Evolutionary conservation across 306 rosid genomes (phyloP).

Genomic region (Mimosa pudica): DNA sequence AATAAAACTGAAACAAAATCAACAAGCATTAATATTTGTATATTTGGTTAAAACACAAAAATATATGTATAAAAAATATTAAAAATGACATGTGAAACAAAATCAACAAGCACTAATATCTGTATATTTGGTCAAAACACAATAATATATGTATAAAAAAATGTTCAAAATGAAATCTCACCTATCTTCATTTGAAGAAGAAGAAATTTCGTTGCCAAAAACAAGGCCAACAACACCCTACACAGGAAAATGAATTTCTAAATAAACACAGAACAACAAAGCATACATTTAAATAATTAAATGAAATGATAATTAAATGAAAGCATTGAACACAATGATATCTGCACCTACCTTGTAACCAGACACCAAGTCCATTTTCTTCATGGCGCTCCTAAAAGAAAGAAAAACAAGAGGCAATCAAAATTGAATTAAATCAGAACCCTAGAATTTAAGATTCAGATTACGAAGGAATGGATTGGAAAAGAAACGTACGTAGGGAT

Average conservation of each 20-base stretch:
- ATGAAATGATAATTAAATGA: not conserved
- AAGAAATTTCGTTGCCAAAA: conserved; percentile 80
- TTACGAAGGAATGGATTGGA: not conserved
- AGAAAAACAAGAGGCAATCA: not conserved
- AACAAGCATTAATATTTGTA: conserved; percentile 1
- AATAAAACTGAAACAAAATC: conserved; percentile 6
- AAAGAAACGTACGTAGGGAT: conserved; percentile 14
- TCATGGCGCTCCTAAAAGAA: conserved; percentile 40
- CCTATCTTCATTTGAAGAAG: conserved; percentile 84
- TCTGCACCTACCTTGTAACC: conserved; percentile 75
- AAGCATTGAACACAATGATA: not conserved
- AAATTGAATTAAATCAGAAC: conserved; percentile 23
- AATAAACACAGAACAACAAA: conserved; percentile 17
- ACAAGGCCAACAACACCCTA: conserved; percentile 93
- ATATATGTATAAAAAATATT: no score
- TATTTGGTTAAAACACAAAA: not conserved
- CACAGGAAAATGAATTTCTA: not conserved
- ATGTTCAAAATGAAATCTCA: conserved; percentile 2
- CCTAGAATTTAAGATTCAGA: conserved; percentile 25
- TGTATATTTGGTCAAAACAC: not conserved
- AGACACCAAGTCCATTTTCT: conserved; percentile 88
- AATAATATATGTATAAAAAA: no score
- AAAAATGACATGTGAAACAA: not conserved
- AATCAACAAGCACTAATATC: conserved; percentile 3
- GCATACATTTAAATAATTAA: not conserved